Evolutionary conservation across 805 yeast species (phyloP).

Genomic region (Wickerhamiella azyma): DNA sequence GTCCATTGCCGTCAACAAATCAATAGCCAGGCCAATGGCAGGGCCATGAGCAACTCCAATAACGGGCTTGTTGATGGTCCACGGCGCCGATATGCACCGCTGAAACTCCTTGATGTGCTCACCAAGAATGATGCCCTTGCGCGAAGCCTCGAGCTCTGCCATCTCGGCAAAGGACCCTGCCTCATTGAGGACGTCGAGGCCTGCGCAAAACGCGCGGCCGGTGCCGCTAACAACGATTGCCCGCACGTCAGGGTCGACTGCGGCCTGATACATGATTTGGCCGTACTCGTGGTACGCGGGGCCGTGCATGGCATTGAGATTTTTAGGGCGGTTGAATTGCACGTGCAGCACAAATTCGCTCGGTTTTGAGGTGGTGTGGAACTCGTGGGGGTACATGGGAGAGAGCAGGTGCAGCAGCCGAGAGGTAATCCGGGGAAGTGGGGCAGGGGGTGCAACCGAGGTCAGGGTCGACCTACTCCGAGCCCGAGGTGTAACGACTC

Average conservation of each 20-base stretch:
- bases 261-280: conserved; percentile 34
- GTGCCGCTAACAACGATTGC: conserved; percentile 44
- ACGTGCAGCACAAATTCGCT: conserved; percentile 40
- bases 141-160: conserved; percentile 18
- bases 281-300: conserved; percentile 44
- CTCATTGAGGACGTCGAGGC: conserved; percentile 39
- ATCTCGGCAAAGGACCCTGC: conserved; percentile 13
- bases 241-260: conserved; percentile 32
- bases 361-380: conserved; percentile 38
- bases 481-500: neutral
- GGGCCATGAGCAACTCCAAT: conserved; percentile 55
- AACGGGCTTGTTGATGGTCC: conserved; percentile 34
- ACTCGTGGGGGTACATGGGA: conserved; percentile 16
- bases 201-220: conserved; percentile 49
- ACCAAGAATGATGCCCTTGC: conserved; percentile 24
- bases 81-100: conserved; percentile 30
- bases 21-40: conserved; percentile 53
- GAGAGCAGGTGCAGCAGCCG: too few species aligned
- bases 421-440: too few species aligned
- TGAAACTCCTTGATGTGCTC: conserved; percentile 45
- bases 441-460: too few species aligned
- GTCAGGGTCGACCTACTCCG: too few species aligned
- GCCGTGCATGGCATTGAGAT: conserved; percentile 44
- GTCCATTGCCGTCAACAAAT: conserved; percentile 44
- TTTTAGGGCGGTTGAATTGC: conserved; percentile 46